Percentiles rank a stretch among this genome's conserved stretches.
phyloP scores from a whole-genome alignment of 495 filamentous ascomycete species.

The Polyplosphaeria fusca region DNA sequence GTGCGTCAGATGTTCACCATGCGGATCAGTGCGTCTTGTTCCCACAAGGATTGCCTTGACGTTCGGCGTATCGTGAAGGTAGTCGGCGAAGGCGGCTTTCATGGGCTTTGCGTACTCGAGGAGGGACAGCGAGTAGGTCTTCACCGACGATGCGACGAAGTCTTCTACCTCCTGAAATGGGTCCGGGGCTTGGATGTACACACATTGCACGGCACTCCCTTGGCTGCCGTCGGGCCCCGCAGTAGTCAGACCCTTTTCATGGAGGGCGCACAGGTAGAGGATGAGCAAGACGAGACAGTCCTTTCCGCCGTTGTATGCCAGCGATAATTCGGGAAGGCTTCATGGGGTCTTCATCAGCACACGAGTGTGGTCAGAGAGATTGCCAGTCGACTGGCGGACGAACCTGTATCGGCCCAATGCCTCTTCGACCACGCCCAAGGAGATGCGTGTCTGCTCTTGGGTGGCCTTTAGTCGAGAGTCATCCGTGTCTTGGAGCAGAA shows the following conservation, averaged over 20 bases:
- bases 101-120: conserved; percentile 73
- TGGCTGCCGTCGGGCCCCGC: conserved; percentile 20
- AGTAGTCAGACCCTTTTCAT: conserved; percentile 32
- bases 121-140: conserved; percentile 71
- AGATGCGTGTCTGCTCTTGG: conserved; percentile 67
- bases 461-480: conserved; percentile 58
- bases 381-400: conserved; percentile 18
- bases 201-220: conserved; percentile 60
- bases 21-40: conserved; percentile 87
- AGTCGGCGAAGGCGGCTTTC: conserved; percentile 72
- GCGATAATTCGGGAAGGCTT: conserved; percentile 74
- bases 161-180: conserved; percentile 82
- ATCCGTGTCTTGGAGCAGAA: conserved; percentile 60
- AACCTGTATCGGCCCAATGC: conserved; percentile 70
- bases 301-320: conserved; percentile 98
- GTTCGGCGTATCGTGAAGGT: conserved; percentile 58
- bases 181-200: conserved; percentile 78
- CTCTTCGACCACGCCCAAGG: conserved; percentile 67
- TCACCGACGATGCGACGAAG: conserved; percentile 66
- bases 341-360: conserved; percentile 1
- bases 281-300: conserved; percentile 95
- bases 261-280: conserved; percentile 73
- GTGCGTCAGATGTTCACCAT: conserved; percentile 69
- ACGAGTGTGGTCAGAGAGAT: neutral
- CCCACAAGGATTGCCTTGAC: conserved; percentile 90